Evolutionary conservation across 768 basidiomycete genomes (phyloP).

Genomic region (Xerocomellus amylosporus): DNA sequence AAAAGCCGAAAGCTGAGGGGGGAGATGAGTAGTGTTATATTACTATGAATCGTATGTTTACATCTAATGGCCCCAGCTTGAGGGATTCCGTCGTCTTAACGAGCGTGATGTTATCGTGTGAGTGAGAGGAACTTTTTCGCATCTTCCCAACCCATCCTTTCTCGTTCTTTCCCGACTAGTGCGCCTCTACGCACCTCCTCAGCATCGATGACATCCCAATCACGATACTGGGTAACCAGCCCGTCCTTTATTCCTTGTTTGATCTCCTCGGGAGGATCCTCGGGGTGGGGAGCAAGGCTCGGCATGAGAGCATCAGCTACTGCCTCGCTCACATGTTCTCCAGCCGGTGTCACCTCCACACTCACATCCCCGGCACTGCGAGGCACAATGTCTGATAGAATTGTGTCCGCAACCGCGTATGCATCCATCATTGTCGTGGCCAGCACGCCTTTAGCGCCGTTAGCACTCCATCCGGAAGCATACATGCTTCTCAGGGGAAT

Average conservation of each 20-base stretch:
- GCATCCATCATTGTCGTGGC: constrained; percentile 93
- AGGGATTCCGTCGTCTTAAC: not conserved
- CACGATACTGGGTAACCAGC: constrained; percentile 57
- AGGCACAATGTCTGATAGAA: constrained; percentile 56
- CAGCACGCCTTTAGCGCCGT: constrained; percentile 87
- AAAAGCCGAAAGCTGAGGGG: not conserved
- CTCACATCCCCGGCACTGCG: constrained; percentile 13
- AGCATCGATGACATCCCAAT: constrained; percentile 73
- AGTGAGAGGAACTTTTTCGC: constrained; percentile 36
- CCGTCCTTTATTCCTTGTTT: constrained; percentile 39
- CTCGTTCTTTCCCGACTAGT: constrained; percentile 63
- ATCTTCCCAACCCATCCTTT: constrained; percentile 72
- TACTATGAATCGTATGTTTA: constrained; percentile 3
- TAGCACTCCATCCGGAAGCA: constrained; percentile 91
- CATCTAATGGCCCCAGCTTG: constrained; percentile 1
- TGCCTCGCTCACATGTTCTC: constrained; percentile 3
- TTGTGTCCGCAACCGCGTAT: constrained; percentile 69
- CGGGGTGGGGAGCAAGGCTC: constrained; percentile 38
- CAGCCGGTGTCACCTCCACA: constrained; percentile 7
- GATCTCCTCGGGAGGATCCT: constrained; percentile 49
- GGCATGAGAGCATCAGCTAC: constrained; percentile 24
- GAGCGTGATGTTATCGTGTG: constrained; percentile 7
- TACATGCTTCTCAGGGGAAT: constrained; percentile 62
- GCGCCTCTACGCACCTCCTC: constrained; percentile 67
- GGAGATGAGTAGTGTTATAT: constrained; percentile 8